Evolutionary conservation across 768 basidiomycete species (phyloP), one percentile per base, ranked within the genome.

Genomic region (Russula dissimulans): DNA sequence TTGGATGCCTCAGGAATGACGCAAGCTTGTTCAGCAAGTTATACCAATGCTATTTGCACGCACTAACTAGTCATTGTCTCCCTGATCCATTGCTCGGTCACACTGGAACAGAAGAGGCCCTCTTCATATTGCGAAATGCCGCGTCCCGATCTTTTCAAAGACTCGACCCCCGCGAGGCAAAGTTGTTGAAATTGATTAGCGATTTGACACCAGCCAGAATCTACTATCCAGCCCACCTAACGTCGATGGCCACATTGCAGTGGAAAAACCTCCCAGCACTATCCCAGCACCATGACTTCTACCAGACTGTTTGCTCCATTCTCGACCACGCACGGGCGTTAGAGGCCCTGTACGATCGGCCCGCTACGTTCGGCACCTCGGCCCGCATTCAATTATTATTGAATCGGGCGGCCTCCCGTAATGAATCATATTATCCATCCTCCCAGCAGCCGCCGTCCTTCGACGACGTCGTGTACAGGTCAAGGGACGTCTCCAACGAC

Each of bases 81-180:
- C 69, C 71, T 11, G 80, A 81, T 66, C 76, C 77, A 3, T 68
- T 81, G 18, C 78, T 75, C 0, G 63, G 65, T 17, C 73, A 74
- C 8, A 76, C 75, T 0, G 80, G 80, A 4, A 74, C 74, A 1
- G 74, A 78, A 43, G 73, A 79, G 48, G 79, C 79, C 0, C 64
- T 80, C 18, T 63, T 69, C 50, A 66, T 74, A 46, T 67, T 81
- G 29, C 60, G 60, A 11, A 77, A 76, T 0, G 73, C 76, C 6
- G 60, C 69, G 9, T 74, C 68, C 41, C 68, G 61, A 36, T 79
- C 80, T 0, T 78, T 81, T 56, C 72, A 75, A 68, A 66, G 57
- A 46, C 67, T 79, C 14, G 59, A 29, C 4, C 5, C 4, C 2
- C 15, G 18, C 0, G 45, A 59, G 1, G 34, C 46, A 15, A 50